Evolutionary conservation across 306 rosid species (phyloP), one percentile per base, ranked within the genome.

Genomic region (Fagus crenata): DNA sequence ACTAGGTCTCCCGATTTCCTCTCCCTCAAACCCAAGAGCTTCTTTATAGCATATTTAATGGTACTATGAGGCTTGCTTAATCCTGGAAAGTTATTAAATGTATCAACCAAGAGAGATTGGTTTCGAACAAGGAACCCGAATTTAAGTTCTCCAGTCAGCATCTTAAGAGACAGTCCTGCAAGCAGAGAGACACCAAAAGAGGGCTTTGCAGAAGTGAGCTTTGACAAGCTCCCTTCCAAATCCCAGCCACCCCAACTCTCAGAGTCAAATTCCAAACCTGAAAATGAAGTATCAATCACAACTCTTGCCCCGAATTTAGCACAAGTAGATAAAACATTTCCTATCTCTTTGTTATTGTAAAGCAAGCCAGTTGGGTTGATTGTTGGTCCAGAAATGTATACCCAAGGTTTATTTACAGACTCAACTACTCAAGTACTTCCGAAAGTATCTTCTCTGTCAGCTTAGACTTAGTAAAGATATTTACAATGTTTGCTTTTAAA

Each of bases 301-400:
- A 95, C 99, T 85, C 91, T 91, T 17, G 97, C 99, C 61, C 99
- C 97, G 77, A 82, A 86, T 75, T 78, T 89, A 75, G 97, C 91
- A 84, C 99, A 92, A 64, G 85, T 78, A 58, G 77, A 71, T 76
- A 95, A 80, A 77, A 92, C 80, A 80, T 59, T 81, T 75, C 76
- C 91, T 4, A 95, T 92, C 86, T 95, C 97, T 59, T 74, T 65
- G 84, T 84, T 88, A 90, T 78, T 82, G 78, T 95, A 95, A 81
- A 95, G 69, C 83, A 84, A 84, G 84, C 99, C 99, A 75, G 97
- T 95, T 69, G 98, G 99, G 83, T 74, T 91, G 64, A 92, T 78
- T 43, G 99, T 95, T 76, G 99, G 99, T 54, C 99, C 99, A 81
- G 93, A 95, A 82, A 95, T 89, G 87, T 88, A 92, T 31, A 95